Base-by-base conservation (phyloP, 805 yeast species). In the Wickerhamiella vanderwaltii region DNA sequence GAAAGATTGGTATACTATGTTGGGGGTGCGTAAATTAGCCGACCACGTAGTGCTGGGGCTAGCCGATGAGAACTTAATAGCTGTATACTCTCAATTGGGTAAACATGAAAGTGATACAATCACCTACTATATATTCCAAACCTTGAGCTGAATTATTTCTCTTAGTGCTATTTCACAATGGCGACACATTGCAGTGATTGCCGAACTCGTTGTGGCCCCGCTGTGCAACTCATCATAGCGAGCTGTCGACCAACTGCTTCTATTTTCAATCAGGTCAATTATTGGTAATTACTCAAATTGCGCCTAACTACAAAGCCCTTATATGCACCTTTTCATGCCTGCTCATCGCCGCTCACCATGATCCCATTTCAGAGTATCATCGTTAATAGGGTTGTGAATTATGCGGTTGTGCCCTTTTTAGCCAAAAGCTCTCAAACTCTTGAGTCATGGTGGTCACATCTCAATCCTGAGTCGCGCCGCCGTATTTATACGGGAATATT, bases 351-450 rank as follows among this genome's bases (percentile, higher is more conserved):
- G 9, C 31, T 6, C 31, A 9, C 26, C n/a, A 19, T 33, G 26
- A 33, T 33, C 28, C 36, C 36, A 33, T 33, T 33, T 18, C 36
- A 33, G 11, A 26, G 36, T 9, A 12, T 37, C 25, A 19, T 29
- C 15, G 34, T 36, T 28, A 42, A 26, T 28, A 22, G 40, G 12
- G 36, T 32, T 3, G 36, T 42, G 18, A 42, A 42, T 33, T 42
- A 42, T 24, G 44, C 41, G 6, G 41, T 42, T 11, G 33, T 36
- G 33, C 44, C 44, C 2, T 12, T 35, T 6, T 16, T 42, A 16
- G 38, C 44, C 18, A 29, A 35, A n/a, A 16, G 24, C 3, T 17
- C 31, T 5, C 20, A 19, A 11, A 24, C 34, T 7, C 11, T 29
- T 19, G 44, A 42, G 20, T n/a, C 20, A 3, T 18, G 36, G 33